phyloP scores from a whole-genome alignment of 106 monocot genomes.

The Dendrobium catenatum region DNA sequence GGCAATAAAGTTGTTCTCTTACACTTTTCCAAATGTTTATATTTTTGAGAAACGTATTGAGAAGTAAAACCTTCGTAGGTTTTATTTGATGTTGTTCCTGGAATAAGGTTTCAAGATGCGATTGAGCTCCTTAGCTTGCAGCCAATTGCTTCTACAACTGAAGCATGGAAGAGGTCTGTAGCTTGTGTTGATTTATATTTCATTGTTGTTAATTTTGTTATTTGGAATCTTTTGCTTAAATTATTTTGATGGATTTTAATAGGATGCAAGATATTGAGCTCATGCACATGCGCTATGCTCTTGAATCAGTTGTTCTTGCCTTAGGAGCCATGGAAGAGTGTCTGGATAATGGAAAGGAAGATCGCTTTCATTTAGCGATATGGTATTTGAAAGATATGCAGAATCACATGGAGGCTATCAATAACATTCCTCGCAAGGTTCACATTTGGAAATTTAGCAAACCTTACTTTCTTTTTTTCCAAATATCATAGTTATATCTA shows the following conservation, averaged over 20 bases:
- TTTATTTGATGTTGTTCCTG: slow-evolving; percentile 84
- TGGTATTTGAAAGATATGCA: slow-evolving; percentile 60
- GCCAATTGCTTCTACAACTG: slow-evolving; percentile 57
- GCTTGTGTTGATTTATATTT: slow-evolving; percentile 2
- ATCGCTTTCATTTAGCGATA: slow-evolving; percentile 42
- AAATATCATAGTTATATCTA: not conserved
- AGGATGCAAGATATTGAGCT: slow-evolving; percentile 90
- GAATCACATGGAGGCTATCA: slow-evolving; percentile 72
- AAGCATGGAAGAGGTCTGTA: slow-evolving; percentile 69
- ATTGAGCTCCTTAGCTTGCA: slow-evolving; percentile 79
- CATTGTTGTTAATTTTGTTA: not conserved
- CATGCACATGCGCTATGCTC: slow-evolving; percentile 81
- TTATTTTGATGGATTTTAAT: slow-evolving; percentile 7
- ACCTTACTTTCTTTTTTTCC: not conserved
- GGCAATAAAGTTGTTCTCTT: not conserved
- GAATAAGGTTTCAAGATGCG: slow-evolving; percentile 83
- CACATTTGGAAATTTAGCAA: not conserved
- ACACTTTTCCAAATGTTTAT: not conserved
- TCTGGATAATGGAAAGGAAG: slow-evolving; percentile 30
- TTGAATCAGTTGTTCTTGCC: slow-evolving; percentile 80
- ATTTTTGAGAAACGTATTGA: slow-evolving; percentile 9
- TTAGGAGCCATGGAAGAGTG: slow-evolving; percentile 62
- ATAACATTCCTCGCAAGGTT: slow-evolving; percentile 66
- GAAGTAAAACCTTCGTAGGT: slow-evolving; percentile 37
- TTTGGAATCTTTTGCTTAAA: not conserved